Base-by-base conservation (phyloP, 176 grass and related monocot species). In the Secale cereale region DNA sequence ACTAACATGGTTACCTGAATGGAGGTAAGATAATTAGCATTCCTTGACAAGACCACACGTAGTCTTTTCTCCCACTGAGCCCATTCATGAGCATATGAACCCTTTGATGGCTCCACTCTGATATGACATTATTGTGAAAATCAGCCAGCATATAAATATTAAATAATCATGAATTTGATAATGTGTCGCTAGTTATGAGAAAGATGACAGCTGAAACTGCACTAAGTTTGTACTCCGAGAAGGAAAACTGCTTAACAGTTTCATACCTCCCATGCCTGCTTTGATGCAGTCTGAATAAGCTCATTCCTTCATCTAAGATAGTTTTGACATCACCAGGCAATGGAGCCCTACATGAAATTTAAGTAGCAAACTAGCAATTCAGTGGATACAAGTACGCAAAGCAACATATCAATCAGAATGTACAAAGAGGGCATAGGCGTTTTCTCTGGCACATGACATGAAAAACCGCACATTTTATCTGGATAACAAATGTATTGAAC, bases 231-330 rank as follows among this genome's bases (percentile, higher is more conserved):
- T 70, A 59, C 35, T 75, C 5, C 29, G 25, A 82, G 7, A 62
- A 31, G n/a, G 5, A 73, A 82, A 73, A 41, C 12, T 13, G 20
- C 19, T 25, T 40, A 60, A 54, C 32, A 85, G 35, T 79, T 85
- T 33, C 75, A 81, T 89, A 98, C 97, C 97, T 98, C 92, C 97
- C 97, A 91, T 98, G 97, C 43, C 85, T 98, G 74, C 57, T 92
- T 83, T 90, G 91, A 85, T 95, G 93, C 68, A 98, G 78, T 77
- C 84, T 92, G 88, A 95, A 98, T 86, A 98, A 87, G 84, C 78
- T 91, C 35, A 92, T 89, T 64, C 97, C 97, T 85, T 98, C 91
- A 63, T 98, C 88, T 73, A 98, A 76, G 71, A 95, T 88, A 77
- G 46, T 45, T 74, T 92, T 98, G 27, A 98, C 76, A 37, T 88